These are phyloP conservation scores for Discostella stelligeroides DNA, from an alignment of 108 stramenopile species.

Conservation along the genomic window DNA sequence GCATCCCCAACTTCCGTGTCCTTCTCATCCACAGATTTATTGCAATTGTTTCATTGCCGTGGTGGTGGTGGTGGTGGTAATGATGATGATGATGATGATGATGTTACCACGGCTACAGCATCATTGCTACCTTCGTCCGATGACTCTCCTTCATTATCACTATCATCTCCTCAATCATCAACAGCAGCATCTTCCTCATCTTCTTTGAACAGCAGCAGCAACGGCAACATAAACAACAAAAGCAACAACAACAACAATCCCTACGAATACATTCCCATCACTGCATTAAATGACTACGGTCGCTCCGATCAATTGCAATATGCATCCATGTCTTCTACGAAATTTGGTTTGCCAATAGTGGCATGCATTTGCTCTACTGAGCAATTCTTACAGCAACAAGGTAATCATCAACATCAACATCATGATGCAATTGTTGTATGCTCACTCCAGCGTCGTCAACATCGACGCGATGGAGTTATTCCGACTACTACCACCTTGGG, in stretches of 20 bases:
- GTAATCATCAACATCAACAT: background rate
- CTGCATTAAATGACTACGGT: slow-evolving; percentile 64
- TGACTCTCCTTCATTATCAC: no score
- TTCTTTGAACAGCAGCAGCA: no score
- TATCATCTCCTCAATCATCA: background rate
- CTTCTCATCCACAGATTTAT: no score
- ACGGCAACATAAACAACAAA: slow-evolving; percentile 24
- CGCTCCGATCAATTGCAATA: slow-evolving; percentile 62
- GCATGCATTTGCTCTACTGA: slow-evolving; percentile 34
- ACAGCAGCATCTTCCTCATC: background rate
- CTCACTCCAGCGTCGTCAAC: slow-evolving; percentile 33
- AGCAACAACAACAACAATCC: slow-evolving; percentile 3
- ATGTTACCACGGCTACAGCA: no score
- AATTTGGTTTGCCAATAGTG: slow-evolving; percentile 52
- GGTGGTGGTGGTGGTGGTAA: background rate
- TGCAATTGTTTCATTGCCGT: no score
- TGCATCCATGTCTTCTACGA: slow-evolving; percentile 50
- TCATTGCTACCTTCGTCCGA: no score
- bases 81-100: no score
- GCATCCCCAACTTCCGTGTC: no score
- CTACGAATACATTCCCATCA: slow-evolving; percentile 55
- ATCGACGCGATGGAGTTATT: background rate
- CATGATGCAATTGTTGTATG: slow-evolving; percentile 36
- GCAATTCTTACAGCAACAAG: background rate
- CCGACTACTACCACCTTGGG: slow-evolving; percentile 22